Evolutionary conservation across 345 rosid genomes (phyloP).

Genomic region (Salix suchowensis): DNA sequence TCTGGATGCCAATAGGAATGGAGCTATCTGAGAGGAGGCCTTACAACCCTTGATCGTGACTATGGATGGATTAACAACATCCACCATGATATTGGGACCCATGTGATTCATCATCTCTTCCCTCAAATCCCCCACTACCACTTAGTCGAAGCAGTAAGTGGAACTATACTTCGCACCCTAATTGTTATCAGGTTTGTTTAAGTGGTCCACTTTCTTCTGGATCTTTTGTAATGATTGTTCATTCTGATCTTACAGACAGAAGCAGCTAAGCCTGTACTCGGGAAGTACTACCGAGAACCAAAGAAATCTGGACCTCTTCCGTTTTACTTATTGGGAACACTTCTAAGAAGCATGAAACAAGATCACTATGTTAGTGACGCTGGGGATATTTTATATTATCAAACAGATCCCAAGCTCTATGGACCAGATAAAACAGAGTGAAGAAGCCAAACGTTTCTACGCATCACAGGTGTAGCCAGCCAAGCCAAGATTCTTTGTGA

Average conservation of each 20-base stretch:
- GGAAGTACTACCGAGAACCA: slow-evolving; percentile 80
- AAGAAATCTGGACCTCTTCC: slow-evolving; percentile 66
- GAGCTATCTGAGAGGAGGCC: slow-evolving; percentile 86
- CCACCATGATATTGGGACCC: slow-evolving; percentile 93
- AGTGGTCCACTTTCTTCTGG: neutral
- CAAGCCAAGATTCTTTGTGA: slow-evolving; percentile 1
- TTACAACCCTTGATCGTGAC: slow-evolving; percentile 80
- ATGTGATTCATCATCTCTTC: slow-evolving; percentile 88
- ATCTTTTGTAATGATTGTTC: neutral
- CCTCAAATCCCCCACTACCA: slow-evolving; percentile 95
- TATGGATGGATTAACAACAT: slow-evolving; percentile 70
- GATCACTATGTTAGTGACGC: slow-evolving; percentile 75
- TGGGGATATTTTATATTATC: slow-evolving; percentile 76
- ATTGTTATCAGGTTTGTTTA: neutral
- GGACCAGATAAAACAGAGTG: slow-evolving; percentile 5
- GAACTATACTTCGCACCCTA: neutral
- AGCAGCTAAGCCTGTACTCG: slow-evolving; percentile 70
- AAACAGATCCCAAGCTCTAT: slow-evolving; percentile 40
- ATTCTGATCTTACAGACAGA: slow-evolving; percentile 42
- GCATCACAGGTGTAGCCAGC: neutral
- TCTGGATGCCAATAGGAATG: slow-evolving; percentile 47
- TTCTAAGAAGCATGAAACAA: slow-evolving; percentile 47
- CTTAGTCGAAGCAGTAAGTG: slow-evolving; percentile 71
- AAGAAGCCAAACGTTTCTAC: neutral
- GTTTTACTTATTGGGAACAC: slow-evolving; percentile 49